Base-by-base conservation (phyloP, 169 alveolate genomes). In the Amoebophrya sp. region DNA sequence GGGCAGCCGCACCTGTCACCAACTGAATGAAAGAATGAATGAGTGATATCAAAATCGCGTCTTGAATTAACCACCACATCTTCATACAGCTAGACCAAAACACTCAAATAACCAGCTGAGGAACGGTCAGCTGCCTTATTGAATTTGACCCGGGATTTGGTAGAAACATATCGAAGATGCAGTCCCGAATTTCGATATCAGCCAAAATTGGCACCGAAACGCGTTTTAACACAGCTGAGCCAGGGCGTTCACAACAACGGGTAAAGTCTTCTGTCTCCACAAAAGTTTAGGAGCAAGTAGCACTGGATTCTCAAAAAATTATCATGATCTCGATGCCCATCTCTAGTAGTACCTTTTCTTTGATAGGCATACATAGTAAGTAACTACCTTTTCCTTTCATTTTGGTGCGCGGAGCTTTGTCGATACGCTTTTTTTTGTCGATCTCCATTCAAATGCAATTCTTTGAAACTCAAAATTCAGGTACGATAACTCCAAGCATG, bases 401-500 rank as follows among this genome's bases (percentile, higher is more conserved):
- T n/a, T 18, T n/a, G 29, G 39, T 23, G 36, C 29, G 3, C 18
- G 0, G 14, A 26, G 54, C 38, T 33, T 2, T 1, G 26, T 33
- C 0, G 3, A 24, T 55, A 55, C 29, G 78, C 24, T 55, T 26
- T 55, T 24, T 26, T 0, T 26, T 0, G 78, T 55, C 78, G 34
- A 55, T 26, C 34, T n/a, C 78, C 29, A n/a, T 24, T 0, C 24
- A 24, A n/a, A 24, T 55, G 6, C 29, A 53, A 18, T 76, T 47
- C 38, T 0, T 78, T 90, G 93, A 6, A 91, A 83, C 33, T 53
- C 78, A 91, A 92, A 92, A 12, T 55, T 29, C 39, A 83, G 83
- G 89, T 54, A 76, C 91, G 93, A 92, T 90, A 92, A 92, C 40
- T 91, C 93, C 6, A 91, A 92, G 90, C 93, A 92, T 40, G 93